phyloP scores from a whole-genome alignment of 2,329 filamentous ascomycete genomes.

The Penicillium sp. region DNA sequence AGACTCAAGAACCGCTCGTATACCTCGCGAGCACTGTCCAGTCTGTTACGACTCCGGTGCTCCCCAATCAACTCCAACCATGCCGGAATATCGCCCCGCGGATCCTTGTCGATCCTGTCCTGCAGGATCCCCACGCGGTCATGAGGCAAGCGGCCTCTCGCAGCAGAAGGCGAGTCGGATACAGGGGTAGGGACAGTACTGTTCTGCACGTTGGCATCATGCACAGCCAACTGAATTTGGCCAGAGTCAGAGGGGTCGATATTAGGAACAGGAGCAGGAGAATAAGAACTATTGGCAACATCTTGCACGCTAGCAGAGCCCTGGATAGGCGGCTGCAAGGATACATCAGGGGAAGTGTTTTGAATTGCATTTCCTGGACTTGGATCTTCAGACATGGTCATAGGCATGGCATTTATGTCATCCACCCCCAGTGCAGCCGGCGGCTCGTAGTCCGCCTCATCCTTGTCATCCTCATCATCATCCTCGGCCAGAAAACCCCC shows the following conservation, averaged over 20 bases:
- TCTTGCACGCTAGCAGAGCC: constrained; percentile 44
- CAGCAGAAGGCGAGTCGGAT: constrained; percentile 43
- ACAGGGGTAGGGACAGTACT: constrained; percentile 37
- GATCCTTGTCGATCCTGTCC: constrained; percentile 85
- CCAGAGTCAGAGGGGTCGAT: constrained; percentile 36
- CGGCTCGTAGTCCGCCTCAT: constrained; percentile 51
- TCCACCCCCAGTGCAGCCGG: constrained; percentile 48
- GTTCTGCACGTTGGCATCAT: constrained; percentile 32
- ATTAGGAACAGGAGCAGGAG: constrained; percentile 44
- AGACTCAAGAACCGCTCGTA: constrained; percentile 83
- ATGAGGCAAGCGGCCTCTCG: constrained; percentile 58
- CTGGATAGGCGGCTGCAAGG: constrained; percentile 55
- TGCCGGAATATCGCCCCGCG: constrained; percentile 84
- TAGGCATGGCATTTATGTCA: constrained; percentile 46
- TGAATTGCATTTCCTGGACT: constrained; percentile 54
- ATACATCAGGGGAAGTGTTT: constrained; percentile 56
- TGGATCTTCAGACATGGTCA: constrained; percentile 50
- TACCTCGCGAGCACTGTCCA: constrained; percentile 71
- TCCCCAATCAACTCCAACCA: constrained; percentile 86
- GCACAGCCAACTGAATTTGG: constrained; percentile 36
- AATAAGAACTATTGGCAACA: constrained; percentile 50
- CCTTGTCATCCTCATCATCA: constrained; percentile 53
- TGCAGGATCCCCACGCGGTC: constrained; percentile 77
- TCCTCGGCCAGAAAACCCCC: constrained; percentile 61
- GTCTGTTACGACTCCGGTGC: constrained; percentile 71